Evolutionary conservation across 805 yeast species (phyloP).

Genomic region (Candida jianshihensis): DNA sequence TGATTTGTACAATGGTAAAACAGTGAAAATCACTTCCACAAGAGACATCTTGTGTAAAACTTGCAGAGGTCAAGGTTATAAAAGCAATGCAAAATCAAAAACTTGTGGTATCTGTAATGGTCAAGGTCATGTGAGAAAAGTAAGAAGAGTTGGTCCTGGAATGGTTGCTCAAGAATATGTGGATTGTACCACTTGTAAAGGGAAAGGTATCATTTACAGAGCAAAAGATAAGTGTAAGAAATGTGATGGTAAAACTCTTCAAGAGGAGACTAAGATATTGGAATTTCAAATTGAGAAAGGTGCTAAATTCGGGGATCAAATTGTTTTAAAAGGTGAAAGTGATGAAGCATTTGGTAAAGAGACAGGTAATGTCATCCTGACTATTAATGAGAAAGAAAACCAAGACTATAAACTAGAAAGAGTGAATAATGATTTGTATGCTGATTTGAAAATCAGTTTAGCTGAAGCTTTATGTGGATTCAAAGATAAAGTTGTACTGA

Average conservation of each 20-base stretch:
- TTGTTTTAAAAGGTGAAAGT: conserved; percentile 61
- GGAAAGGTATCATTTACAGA: conserved; percentile 54
- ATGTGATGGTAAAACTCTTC: conserved; percentile 60
- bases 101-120: conserved; percentile 70
- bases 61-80: conserved; percentile 77
- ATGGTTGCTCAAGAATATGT: conserved; percentile 56
- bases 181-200: conserved; percentile 64
- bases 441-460: conserved; percentile 53
- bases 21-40: conserved; percentile 62
- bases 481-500: conserved; percentile 48
- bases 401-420: conserved; percentile 39
- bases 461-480: conserved; percentile 86
- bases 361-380: conserved; percentile 74
- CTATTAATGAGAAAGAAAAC: conserved; percentile 37
- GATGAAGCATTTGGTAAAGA: conserved; percentile 68
- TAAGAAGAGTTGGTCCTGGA: conserved; percentile 68
- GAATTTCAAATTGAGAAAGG: conserved; percentile 79
- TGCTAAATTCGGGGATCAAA: conserved; percentile 49
- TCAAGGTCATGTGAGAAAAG: conserved; percentile 51
- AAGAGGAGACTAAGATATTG: conserved; percentile 60
- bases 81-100: conserved; percentile 45
- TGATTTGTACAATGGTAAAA: conserved; percentile 76
- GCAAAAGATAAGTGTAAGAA: conserved; percentile 69
- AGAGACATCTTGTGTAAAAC: conserved; percentile 64
- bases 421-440: conserved; percentile 56